phyloP scores from a whole-genome alignment of 225 moss, liverwort and hornwort genomes.

The Anthoceros angustus region DNA sequence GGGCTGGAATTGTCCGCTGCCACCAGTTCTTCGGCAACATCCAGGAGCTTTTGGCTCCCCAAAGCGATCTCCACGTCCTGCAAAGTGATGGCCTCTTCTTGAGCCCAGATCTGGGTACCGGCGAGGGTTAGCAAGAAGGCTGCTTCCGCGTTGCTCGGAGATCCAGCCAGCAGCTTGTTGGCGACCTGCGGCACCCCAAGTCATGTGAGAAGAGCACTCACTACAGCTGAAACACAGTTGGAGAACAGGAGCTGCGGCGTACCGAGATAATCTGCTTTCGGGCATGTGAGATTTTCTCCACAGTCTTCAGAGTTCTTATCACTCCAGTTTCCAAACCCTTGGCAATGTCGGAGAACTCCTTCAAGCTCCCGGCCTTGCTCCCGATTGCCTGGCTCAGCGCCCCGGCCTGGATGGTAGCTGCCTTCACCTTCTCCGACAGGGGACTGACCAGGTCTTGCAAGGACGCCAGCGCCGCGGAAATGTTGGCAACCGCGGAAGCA shows the following conservation, averaged over 20 bases:
- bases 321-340: too few species aligned
- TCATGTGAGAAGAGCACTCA: too few species aligned
- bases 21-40: not conserved
- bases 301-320: too few species aligned
- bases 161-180: not conserved
- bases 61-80: not conserved
- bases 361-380: not conserved
- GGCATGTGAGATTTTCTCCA: too few species aligned
- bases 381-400: not conserved
- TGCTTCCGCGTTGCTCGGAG: not conserved
- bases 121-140: not conserved
- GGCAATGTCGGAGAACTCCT: not conserved
- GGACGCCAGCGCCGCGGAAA: not conserved
- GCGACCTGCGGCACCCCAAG: too few species aligned
- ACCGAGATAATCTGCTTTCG: too few species aligned
- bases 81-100: not conserved
- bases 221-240: too few species aligned
- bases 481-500: not conserved
- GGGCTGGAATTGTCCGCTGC: not conserved
- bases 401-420: not conserved
- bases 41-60: not conserved
- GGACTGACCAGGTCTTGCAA: not conserved
- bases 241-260: too few species aligned
- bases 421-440: not conserved
- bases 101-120: not conserved